Evolutionary conservation across 306 rosid genomes (phyloP), one percentile per base, ranked within the genome.

Genomic region (Ammopiptanthus mongolicus): DNA sequence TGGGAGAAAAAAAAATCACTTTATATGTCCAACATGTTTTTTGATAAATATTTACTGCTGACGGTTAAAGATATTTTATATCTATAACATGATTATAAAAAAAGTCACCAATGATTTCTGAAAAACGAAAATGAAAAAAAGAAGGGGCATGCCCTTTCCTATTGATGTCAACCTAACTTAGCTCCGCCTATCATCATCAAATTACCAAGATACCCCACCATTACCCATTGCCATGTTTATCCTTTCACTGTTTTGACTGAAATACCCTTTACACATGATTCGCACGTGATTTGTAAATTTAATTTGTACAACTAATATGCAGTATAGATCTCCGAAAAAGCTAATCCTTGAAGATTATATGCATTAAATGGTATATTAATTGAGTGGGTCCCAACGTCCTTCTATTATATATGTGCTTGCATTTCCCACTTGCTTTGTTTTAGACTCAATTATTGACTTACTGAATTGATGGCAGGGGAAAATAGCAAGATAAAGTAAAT

Each of bases 391-490:
- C 89, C 82, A 3, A 3, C 65, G 0, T 8, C 60, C 29, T 85
- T 83, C 76, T 86, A 85, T 87, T 79, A 83, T 77, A 85, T 85
- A 41, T 75, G 76, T 68, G 84, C 55, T 73, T 65, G 64, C 74
- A 61, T 78, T 81, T 65, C 61, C 86, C 87, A 72, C 83, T 83
- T 71, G 86, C 60, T 76, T 85, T 78, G 48, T 50, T 78, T 60
- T 70, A 68, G 60, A 59, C 86, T 81, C 94, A 87, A 89, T 89
- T 85, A 89, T 89, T 87, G 90, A 79, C 78, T 83, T 76, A 39
- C 57, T 47, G 31, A 78, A 75, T 80, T 84, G 63, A 84, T 72
- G 39, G 47, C 74, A 51, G 18, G 33, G 57, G 52, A n/a, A 48
- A 36, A 23, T 4, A 14, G 7, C 2, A 68, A 2, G 12, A 59